Base-by-base conservation (phyloP, 1,139 yeast species). In the Candida tunisiensis region DNA sequence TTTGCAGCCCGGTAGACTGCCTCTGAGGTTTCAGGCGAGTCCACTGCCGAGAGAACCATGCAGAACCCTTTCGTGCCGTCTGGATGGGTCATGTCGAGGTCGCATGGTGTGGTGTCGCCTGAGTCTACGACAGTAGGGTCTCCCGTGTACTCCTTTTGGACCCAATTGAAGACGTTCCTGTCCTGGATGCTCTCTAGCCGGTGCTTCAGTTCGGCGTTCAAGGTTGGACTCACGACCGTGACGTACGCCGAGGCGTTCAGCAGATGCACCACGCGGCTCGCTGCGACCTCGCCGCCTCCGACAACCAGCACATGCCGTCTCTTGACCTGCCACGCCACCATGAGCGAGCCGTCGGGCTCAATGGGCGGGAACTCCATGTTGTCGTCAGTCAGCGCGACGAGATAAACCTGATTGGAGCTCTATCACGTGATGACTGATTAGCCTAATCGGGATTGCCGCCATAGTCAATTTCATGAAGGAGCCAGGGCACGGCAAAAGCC, bases 221-320 rank as follows among this genome's bases (percentile, higher is more conserved):
- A 47, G 1, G 44, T 49, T 3, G 75, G 74, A 0, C 85, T 62
- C 4, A 80, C 58, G 14, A 79, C 74, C 0, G 83, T 74, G 25
- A 79, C 65, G 29, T 55, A 57, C 5, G 91, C 88, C 36, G 71
- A 66, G 1, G 92, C 88, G 16, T 65, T 63, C 8, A 77, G 51
- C 21, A 79, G 57, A 42, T 75, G 79, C 29, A 63, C 57, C 9
- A 79, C 66, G 31, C 93, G 53, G 21, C 83, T 68, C 10, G 71
- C 57, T 0, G 85, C 93, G 8, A 80, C 93, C 28, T 74, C 82
- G 5, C 93, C 92, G 6, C 75, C 79, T 0, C 93, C 93, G 25
- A 79, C 66, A 2, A 79, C 78, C 15, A 79, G 57, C 15, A 77
- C 79, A 39, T 67, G 78, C 33, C 65, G 68, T 38, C 62, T 53